Conservation (phyloP, 2,329 filamentous ascomycete genomes). For the Zymoseptoria brevis region DNA sequence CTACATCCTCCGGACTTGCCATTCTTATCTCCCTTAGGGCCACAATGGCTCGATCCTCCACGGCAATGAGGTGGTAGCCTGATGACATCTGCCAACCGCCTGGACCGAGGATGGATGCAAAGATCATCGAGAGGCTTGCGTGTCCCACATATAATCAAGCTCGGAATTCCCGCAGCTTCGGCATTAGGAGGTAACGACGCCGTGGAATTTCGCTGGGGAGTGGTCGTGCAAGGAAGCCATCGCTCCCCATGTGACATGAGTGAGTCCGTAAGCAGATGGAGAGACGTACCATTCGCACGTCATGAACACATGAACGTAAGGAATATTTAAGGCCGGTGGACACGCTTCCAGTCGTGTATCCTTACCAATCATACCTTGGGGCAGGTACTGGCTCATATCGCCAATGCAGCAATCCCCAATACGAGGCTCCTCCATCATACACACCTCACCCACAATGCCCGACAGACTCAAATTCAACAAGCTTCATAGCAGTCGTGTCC, state of each 20-base stretch:
- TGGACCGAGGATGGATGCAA: background rate
- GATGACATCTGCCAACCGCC: background rate
- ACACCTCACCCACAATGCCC: background rate
- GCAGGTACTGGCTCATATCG: background rate
- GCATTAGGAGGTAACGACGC: background rate
- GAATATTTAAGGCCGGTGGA: background rate
- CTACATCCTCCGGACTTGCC: too few species aligned
- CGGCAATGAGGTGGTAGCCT: background rate
- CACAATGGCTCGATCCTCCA: too few species aligned
- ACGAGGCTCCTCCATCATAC: too few species aligned
- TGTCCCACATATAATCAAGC: background rate
- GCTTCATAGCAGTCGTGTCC: background rate
- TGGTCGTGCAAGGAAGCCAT: background rate
- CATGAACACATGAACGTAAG: too few species aligned
- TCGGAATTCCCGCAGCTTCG: background rate
- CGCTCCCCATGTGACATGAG: background rate
- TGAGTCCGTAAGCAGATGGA: background rate
- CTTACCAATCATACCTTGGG: background rate
- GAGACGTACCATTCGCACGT: too few species aligned
- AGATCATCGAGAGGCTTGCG: background rate
- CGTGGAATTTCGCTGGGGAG: background rate
- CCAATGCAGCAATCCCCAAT: background rate
- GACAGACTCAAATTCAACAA: background rate
- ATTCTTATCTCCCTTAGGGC: too few species aligned
- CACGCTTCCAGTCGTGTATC: background rate